Evolutionary conservation across 331 rosid genomes (phyloP), one percentile per base, ranked within the genome.

Genomic region (Ulmus americana): DNA sequence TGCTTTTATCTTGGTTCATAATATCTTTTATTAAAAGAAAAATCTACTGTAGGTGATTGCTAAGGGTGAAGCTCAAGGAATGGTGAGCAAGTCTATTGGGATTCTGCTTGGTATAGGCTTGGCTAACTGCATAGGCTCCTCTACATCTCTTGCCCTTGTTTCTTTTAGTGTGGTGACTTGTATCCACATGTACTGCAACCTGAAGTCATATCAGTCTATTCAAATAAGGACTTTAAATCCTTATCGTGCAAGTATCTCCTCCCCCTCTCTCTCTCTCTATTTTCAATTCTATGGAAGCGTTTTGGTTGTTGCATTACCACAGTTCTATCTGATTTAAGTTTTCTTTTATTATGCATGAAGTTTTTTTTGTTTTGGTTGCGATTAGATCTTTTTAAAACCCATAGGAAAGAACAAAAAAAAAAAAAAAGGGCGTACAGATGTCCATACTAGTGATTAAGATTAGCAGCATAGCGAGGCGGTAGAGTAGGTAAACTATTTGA

Each of bases 61-160:
- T 43, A 92, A 92, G 74, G 98, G 98, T 66, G 98, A 92, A 82
- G 98, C 95, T 65, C 96, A 88, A 74, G 96, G 98, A 83, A 92
- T 92, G 98, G 95, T 83, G 53, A 92, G 98, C 88, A 85, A 90
- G 83, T 92, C 82, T 72, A 50, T 92, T 10, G 98, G 98, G 63
- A 86, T 92, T 14, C 45, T 53, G 72, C 78, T 92, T 61, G 98
- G 98, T 61, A 88, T 92, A 76, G 86, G 85, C 48, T 77, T 92
- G 95, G 95, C 85, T 41, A 88, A 82, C 66, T 69, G 74, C 76
- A 72, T 92, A 50, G 92, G 94, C 70, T 85, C 91, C 68, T 86
- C 94, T 71, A 78, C 83, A 7, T 79, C 90, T 45, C 88, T 92
- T 63, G 82, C 87, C 63, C 84, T 88, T 57, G 91, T 86, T 65